phyloP scores from a whole-genome alignment of 2,329 filamentous ascomycete genomes.

The Penicillium nordicum region DNA sequence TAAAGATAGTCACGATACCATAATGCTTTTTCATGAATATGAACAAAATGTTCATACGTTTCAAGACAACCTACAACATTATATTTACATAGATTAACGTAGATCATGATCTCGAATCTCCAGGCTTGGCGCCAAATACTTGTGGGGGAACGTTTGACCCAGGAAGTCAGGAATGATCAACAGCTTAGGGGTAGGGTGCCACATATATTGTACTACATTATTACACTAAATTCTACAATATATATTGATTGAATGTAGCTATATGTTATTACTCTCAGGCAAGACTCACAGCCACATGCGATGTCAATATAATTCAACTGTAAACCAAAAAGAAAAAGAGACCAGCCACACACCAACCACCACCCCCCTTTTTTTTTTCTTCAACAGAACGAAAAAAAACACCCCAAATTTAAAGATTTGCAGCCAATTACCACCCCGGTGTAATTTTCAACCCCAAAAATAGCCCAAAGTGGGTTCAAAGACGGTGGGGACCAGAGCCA shows the following conservation, averaged over 20 bases:
- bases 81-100: not conserved
- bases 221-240: not conserved
- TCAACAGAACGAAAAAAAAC: not conserved
- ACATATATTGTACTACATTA: not conserved
- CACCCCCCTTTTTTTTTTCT: not conserved
- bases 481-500: conserved; percentile 11
- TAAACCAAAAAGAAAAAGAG: not conserved
- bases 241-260: not conserved
- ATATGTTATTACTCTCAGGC: no score
- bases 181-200: not conserved
- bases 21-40: not conserved
- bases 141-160: conserved; percentile 14
- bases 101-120: conserved; percentile 13
- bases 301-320: not conserved
- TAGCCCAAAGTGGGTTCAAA: conserved; percentile 16
- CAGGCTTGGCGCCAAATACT: conserved; percentile 21
- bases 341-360: not conserved
- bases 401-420: not conserved
- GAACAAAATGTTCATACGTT: not conserved
- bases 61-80: not conserved
- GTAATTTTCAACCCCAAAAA: conserved; percentile 20
- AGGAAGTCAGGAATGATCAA: not conserved
- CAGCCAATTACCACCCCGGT: not conserved
- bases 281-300: not conserved
- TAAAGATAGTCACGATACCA: conserved; percentile 1